phyloP scores from a whole-genome alignment of 2,329 filamentous ascomycete genomes.

The Apiospora kogelbergensis region DNA sequence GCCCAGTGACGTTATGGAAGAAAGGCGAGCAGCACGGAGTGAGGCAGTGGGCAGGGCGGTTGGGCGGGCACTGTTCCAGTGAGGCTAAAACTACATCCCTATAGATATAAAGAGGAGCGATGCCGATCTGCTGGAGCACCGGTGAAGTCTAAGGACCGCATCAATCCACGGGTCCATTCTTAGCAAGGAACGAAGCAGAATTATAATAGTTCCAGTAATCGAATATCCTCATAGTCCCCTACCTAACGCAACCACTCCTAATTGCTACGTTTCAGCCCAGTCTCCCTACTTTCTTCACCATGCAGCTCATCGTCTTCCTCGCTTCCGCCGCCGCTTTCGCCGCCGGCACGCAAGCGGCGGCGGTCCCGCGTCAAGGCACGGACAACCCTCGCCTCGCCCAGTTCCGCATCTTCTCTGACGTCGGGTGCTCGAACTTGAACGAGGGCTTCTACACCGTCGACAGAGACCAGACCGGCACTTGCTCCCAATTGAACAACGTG shows the following conservation, averaged over 20 bases:
- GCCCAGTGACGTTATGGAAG: not conserved
- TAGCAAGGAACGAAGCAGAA: not conserved
- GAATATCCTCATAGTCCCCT: not conserved
- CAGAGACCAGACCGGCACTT: constrained; percentile 9
- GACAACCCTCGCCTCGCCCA: constrained; percentile 15
- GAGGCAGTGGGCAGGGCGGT: not conserved
- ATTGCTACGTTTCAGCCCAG: not conserved
- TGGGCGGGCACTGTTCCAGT: not conserved
- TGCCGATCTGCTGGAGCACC: constrained; percentile 2
- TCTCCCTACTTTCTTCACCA: not conserved
- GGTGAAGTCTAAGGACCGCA: not conserved
- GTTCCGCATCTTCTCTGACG: constrained; percentile 14
- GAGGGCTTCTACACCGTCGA: constrained; percentile 17
- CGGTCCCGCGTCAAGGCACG: constrained; percentile 12
- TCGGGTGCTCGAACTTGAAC: constrained; percentile 13
- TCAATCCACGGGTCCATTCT: not conserved
- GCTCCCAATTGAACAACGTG: not conserved
- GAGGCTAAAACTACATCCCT: not conserved
- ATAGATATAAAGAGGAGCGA: not conserved
- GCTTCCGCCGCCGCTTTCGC: not conserved
- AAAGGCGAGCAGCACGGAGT: not conserved
- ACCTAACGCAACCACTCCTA: not conserved
- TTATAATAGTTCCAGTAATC: not conserved
- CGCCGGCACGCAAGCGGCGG: constrained; percentile 5
- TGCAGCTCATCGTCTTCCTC: constrained; percentile 5